These are phyloP conservation scores for Echium plantagineum DNA, from an alignment of 257 asterid genomes.

Conservation along the genomic window DNA sequence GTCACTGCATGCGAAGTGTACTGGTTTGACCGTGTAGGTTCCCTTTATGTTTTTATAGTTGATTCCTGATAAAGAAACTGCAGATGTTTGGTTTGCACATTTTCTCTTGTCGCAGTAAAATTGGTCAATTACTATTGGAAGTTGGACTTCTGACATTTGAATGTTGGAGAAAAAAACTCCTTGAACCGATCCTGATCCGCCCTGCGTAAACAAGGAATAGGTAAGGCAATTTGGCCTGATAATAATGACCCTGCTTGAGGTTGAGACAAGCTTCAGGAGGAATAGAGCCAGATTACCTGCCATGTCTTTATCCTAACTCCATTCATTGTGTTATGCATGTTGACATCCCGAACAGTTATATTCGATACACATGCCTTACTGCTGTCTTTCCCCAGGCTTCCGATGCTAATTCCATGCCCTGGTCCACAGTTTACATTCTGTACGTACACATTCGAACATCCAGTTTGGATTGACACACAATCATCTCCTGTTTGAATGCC, in stretches of 20 bases:
- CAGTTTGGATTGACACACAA: conserved; percentile 74
- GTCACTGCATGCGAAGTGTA: conserved; percentile 42
- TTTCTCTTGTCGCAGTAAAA: conserved; percentile 63
- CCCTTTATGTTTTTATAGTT: conserved; percentile 62
- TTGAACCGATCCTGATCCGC: conserved; percentile 58
- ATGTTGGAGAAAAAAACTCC: conserved; percentile 41
- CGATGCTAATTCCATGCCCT: conserved; percentile 21
- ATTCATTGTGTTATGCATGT: conserved; percentile 50
- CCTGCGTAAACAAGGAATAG: conserved; percentile 30
- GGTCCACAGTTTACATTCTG: conserved; percentile 75
- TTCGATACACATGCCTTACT: conserved; percentile 80
- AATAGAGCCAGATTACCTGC: conserved; percentile 40
- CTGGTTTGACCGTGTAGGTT: conserved; percentile 80
- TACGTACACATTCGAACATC: conserved; percentile 62
- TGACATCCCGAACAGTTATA: conserved; percentile 53
- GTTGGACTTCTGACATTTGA: conserved; percentile 64
- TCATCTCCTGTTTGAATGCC: conserved; percentile 64
- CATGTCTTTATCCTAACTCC: conserved; percentile 81
- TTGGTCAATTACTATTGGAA: conserved; percentile 81
- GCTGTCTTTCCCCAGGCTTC: conserved; percentile 70
- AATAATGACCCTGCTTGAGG: too few relatives aligned
- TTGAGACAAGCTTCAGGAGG: not conserved
- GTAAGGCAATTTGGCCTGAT: not conserved
- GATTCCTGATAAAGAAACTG: conserved; percentile 77
- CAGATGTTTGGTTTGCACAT: conserved; percentile 70